These are phyloP conservation scores for Coprinopsis sp. DNA, from an alignment of 768 basidiomycete genomes.

Conservation along the genomic window DNA sequence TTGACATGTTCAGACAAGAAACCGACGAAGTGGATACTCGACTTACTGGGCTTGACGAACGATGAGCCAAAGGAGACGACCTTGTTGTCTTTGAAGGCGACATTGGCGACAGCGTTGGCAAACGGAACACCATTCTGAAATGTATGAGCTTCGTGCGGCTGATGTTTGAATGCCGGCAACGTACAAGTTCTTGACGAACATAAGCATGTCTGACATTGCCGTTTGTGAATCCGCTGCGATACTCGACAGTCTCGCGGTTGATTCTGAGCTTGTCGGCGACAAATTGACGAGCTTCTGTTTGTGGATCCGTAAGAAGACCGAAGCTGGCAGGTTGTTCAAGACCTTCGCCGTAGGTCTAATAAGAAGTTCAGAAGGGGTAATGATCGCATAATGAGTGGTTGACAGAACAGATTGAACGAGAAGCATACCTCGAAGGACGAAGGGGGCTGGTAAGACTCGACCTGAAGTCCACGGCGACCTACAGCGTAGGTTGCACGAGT, in stretches of 20 bases:
- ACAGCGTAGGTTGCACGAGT: neutral
- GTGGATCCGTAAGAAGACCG: conserved; percentile 15
- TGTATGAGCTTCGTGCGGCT: neutral
- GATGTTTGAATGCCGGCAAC: neutral
- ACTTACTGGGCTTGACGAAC: conserved; percentile 27
- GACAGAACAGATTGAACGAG: neutral
- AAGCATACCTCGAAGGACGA: neutral
- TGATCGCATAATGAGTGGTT: neutral
- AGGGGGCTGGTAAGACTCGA: neutral
- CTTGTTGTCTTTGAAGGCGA: conserved; percentile 24
- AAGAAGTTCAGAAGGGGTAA: neutral
- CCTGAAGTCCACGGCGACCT: neutral
- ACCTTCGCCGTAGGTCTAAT: conserved; percentile 29
- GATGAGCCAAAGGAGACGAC: conserved; percentile 31
- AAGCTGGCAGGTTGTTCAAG: conserved; percentile 27
- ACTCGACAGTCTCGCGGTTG: conserved; percentile 16
- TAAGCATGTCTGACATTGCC: conserved; percentile 19
- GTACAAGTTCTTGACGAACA: conserved; percentile 11
- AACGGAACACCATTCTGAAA: conserved; percentile 26
- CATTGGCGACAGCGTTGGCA: conserved; percentile 33
- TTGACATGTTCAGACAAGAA: neutral
- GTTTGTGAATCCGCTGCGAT: conserved; percentile 24
- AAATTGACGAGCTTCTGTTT: conserved; percentile 23
- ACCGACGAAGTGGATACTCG: neutral
- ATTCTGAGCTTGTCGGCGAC: conserved; percentile 21